Conservation (phyloP, 257 asterid species). For the Nicotiana otophora region DNA sequence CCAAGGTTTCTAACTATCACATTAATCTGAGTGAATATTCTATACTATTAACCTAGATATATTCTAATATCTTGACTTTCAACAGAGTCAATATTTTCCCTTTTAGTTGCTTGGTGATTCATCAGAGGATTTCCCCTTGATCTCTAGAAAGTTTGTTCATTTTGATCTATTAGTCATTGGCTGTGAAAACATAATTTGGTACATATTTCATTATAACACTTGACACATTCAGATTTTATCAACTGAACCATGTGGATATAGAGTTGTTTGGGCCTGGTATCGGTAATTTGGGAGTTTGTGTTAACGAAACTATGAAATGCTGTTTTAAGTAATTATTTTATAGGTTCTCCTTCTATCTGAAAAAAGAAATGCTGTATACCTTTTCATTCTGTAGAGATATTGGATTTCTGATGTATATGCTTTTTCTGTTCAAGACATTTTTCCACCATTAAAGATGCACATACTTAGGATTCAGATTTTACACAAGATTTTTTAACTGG, state of each 20-base stretch:
- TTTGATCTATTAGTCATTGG: not conserved
- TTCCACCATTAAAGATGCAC: not conserved
- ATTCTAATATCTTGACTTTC: not conserved
- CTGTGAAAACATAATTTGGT: not conserved
- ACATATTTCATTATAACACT: not conserved
- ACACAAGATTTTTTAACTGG: not conserved
- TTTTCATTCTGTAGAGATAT: not conserved
- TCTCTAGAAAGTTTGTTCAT: too few species aligned
- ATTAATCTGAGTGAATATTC: not conserved
- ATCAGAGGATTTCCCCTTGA: not conserved
- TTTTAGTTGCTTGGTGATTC: not conserved
- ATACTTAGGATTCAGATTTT: constrained; percentile 3
- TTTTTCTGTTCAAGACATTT: not conserved
- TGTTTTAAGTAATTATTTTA: not conserved
- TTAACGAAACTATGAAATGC: not conserved
- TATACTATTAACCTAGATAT: not conserved
- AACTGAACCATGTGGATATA: not conserved
- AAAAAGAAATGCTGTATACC: not conserved
- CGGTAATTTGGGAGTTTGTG: not conserved
- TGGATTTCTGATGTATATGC: not conserved
- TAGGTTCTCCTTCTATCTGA: not conserved
- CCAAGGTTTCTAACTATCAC: not conserved
- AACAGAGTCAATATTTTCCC: not conserved
- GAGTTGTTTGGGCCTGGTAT: not conserved
- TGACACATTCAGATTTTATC: not conserved